Conservation (phyloP, 2,329 filamentous ascomycete species). For the Cercospora sp. region DNA sequence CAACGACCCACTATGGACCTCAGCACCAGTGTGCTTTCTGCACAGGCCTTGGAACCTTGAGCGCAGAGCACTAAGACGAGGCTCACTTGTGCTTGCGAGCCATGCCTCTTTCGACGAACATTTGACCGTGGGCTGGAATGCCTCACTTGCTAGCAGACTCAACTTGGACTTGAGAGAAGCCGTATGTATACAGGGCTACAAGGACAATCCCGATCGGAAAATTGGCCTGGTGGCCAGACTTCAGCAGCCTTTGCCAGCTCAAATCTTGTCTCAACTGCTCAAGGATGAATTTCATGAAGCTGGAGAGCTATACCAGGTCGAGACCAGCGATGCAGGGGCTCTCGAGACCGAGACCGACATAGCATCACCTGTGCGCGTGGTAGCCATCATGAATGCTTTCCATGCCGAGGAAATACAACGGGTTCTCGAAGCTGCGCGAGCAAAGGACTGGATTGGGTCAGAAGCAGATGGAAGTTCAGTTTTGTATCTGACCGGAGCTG, state of each 20-base stretch:
- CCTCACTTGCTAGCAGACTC: slow-evolving; percentile 37
- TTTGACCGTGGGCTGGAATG: slow-evolving; percentile 45
- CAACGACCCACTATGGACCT: background rate
- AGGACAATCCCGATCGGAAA: slow-evolving; percentile 41
- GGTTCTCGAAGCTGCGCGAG: slow-evolving; percentile 36
- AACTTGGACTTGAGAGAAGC: slow-evolving; percentile 35
- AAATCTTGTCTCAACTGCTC: slow-evolving; percentile 29
- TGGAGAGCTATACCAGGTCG: slow-evolving; percentile 27
- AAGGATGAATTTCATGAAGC: slow-evolving; percentile 19
- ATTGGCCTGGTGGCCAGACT: slow-evolving; percentile 42
- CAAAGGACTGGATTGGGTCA: slow-evolving; percentile 21
- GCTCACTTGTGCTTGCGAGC: slow-evolving; percentile 33
- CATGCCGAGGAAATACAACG: slow-evolving; percentile 41
- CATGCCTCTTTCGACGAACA: slow-evolving; percentile 44
- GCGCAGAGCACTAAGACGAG: background rate
- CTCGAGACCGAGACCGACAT: background rate
- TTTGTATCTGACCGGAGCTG: slow-evolving; percentile 44
- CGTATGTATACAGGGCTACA: slow-evolving; percentile 44
- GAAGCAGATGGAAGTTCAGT: slow-evolving; percentile 34
- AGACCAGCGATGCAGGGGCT: background rate
- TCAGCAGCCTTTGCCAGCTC: background rate
- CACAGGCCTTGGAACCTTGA: slow-evolving; percentile 21
- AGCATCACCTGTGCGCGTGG: background rate
- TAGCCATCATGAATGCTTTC: slow-evolving; percentile 47
- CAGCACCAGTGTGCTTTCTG: slow-evolving; percentile 15